Evolutionary conservation across 768 basidiomycete genomes (phyloP).

Genomic region (Russula emetica): DNA sequence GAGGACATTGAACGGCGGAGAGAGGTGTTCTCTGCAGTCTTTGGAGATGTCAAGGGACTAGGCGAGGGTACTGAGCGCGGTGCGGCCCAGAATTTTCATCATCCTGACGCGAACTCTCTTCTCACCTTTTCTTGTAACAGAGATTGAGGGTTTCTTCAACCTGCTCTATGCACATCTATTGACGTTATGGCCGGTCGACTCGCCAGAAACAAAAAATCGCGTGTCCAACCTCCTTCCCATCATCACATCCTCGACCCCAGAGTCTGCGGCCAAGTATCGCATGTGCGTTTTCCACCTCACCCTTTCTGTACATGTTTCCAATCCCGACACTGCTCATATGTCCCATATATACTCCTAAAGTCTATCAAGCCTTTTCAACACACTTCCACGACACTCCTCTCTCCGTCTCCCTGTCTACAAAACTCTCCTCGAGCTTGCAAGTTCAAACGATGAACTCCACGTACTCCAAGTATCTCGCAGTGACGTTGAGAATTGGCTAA

Average conservation of each 20-base stretch:
- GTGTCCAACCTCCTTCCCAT: conserved; percentile 48
- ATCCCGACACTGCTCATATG: not conserved
- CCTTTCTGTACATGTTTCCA: not conserved
- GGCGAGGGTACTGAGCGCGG: conserved; percentile 80
- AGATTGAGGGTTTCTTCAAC: conserved; percentile 88
- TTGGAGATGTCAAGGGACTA: conserved; percentile 59
- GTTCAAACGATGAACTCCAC: conserved; percentile 56
- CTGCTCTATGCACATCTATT: conserved; percentile 71
- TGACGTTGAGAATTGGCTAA: conserved; percentile 71
- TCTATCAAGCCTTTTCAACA: conserved; percentile 79
- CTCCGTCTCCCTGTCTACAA: conserved; percentile 61
- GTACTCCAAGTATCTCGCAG: conserved; percentile 54
- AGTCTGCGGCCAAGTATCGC: conserved; percentile 64
- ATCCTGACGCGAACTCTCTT: not conserved
- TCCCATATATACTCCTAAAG: conserved; percentile 37
- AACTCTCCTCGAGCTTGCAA: conserved; percentile 56
- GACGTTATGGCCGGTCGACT: conserved; percentile 50
- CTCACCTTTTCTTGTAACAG: conserved; percentile 37
- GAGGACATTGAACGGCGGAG: conserved; percentile 52
- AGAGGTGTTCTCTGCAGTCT: conserved; percentile 53
- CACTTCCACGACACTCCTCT: conserved; percentile 59
- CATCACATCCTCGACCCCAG: conserved; percentile 53
- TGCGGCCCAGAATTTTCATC: conserved; percentile 33
- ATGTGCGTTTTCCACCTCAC: conserved; percentile 46
- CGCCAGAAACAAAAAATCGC: conserved; percentile 52